These are phyloP conservation scores for Puccinia hordei DNA, from an alignment of 1,284 basidiomycete species.

Conservation along the genomic window DNA sequence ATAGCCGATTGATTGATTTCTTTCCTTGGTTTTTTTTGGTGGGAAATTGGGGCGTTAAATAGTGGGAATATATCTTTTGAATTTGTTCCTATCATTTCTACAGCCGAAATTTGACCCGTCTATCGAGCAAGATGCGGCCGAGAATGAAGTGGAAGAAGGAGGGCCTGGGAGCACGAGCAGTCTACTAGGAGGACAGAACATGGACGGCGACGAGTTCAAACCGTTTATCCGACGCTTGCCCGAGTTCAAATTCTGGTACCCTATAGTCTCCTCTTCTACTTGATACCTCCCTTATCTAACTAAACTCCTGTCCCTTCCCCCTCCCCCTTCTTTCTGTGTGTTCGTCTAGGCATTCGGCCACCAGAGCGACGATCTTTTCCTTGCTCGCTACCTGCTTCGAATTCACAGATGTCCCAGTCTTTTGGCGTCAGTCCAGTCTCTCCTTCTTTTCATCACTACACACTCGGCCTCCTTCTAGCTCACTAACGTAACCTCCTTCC, in stretches of 20 bases:
- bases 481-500: slow-evolving; percentile 70
- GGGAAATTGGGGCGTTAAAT: background rate
- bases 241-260: slow-evolving; percentile 92
- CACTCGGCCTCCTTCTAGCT: slow-evolving; percentile 80
- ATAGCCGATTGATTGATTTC: background rate
- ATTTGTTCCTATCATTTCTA: slow-evolving; percentile 78
- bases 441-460: slow-evolving; percentile 77
- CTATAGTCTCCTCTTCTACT: slow-evolving; percentile 52
- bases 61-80: slow-evolving; percentile 59
- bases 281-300: background rate
- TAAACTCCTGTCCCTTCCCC: background rate
- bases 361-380: slow-evolving; percentile 80
- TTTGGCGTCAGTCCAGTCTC: slow-evolving; percentile 53
- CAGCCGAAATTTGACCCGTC: slow-evolving; percentile 96
- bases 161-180: slow-evolving; percentile 63
- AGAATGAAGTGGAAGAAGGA: slow-evolving; percentile 93
- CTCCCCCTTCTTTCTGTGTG: background rate
- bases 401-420: slow-evolving; percentile 48
- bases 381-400: slow-evolving; percentile 72
- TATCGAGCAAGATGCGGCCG: slow-evolving; percentile 84
- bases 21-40: background rate
- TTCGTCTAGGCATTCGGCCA: slow-evolving; percentile 78
- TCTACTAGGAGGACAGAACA: slow-evolving; percentile 58
- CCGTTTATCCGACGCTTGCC: slow-evolving; percentile 95
- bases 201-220: slow-evolving; percentile 81